Evolutionary conservation across 208 protist genomes (phyloP).

Genomic region (Giardia muris): DNA sequence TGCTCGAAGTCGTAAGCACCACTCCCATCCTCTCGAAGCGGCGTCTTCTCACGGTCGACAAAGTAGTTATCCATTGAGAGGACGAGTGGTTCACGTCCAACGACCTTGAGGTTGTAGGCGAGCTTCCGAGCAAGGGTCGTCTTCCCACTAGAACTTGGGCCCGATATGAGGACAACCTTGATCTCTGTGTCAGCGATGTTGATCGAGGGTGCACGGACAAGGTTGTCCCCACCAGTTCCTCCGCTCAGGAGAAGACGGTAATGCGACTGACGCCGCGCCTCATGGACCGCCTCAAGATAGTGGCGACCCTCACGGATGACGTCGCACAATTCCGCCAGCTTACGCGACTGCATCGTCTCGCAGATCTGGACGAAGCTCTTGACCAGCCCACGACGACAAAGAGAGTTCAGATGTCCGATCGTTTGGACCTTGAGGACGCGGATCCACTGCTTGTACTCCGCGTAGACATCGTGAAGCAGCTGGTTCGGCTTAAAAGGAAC

Average conservation of each 20-base stretch:
- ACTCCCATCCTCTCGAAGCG: conserved; percentile 40
- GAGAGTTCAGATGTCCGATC: conserved; percentile 13
- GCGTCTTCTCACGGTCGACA: conserved; percentile 33
- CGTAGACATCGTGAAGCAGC: conserved; percentile 22
- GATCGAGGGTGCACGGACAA: not conserved
- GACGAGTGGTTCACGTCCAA: conserved; percentile 39
- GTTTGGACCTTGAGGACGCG: not conserved
- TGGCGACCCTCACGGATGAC: not conserved
- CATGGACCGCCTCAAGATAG: not conserved
- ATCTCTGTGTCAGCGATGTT: conserved; percentile 12
- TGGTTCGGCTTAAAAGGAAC: conserved; percentile 27
- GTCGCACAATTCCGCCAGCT: not conserved
- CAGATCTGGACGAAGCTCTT: conserved; percentile 27
- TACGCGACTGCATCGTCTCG: not conserved
- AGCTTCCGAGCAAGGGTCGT: conserved; percentile 49
- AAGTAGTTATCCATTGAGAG: conserved; percentile 52
- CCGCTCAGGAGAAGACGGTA: conserved; percentile 15
- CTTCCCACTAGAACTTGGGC: conserved; percentile 47
- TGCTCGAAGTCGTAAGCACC: conserved; percentile 51
- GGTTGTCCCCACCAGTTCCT: conserved; percentile 10
- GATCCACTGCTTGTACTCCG: conserved; percentile 9
- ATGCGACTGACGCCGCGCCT: not conserved
- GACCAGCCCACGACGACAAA: not conserved
- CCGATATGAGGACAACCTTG: conserved; percentile 46
- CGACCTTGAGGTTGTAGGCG: conserved; percentile 34